Evolutionary conservation across 345 rosid species (phyloP), one percentile per base, ranked within the genome.

Genomic region (Draba incana): DNA sequence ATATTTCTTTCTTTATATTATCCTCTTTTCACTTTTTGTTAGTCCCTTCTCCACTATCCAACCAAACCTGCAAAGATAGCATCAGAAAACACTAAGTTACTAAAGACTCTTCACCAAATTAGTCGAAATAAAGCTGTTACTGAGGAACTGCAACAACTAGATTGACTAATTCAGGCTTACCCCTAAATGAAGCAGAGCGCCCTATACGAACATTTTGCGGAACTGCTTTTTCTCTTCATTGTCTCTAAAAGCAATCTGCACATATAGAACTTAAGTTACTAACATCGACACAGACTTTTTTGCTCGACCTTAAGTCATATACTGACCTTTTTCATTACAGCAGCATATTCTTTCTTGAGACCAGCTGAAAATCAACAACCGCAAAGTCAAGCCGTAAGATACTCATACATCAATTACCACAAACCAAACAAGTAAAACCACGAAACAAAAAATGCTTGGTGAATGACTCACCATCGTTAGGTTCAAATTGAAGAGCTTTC

Each of bases 401-500:
- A 35, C 8, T 16, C 33, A 24, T 23, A 72, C 52, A 46, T 56
- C 54, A 52, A 35, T 49, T 31, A 4, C 8, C 14, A 25, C 5
- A 5, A 37, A 61, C 44, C 45, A 73, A 28, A 15, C 23, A 3
- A 30, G 48, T 30, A 15, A 56, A 57, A 59, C 39, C 64, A 51
- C 3, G 15, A 31, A 23, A 63, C 28, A 31, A 62, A 9, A 64
- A 16, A 33, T 28, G 4, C 37, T 33, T 37, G 56, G 52, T 56
- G 27, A 68, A 65, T 55, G 58, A 62, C 84, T 66, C 35, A 93
- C 97, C 86, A 51, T 93, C 98, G 28, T 88, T 88, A 65, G 98
- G 98, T 80, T 93, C 98, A 78, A 93, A 76, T 20, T 74, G 82
- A 75, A 87, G 78, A 48, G 98, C 98, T 84, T 87, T 90, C 72